Evolutionary conservation across 306 rosid genomes (phyloP).

Genomic region (Prunus armeniaca): DNA sequence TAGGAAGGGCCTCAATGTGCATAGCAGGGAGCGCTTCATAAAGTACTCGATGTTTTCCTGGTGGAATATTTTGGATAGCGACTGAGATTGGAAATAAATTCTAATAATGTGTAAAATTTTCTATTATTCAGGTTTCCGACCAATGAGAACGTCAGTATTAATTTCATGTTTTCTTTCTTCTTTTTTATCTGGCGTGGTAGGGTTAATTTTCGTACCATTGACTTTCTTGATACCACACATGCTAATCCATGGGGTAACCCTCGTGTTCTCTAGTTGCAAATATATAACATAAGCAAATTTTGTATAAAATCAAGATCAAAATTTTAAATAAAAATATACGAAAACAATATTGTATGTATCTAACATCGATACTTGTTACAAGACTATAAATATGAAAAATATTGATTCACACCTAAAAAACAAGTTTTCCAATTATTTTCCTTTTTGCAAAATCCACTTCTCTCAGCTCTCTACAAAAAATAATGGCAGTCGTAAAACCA

Average conservation of each 20-base stretch:
- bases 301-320: not conserved
- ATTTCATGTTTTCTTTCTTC: not conserved
- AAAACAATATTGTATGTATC: not conserved
- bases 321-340: not conserved
- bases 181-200: not conserved
- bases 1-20: conserved; percentile 25
- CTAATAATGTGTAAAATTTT: not conserved
- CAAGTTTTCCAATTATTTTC: not conserved
- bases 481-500: conserved; percentile 11
- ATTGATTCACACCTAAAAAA: not conserved
- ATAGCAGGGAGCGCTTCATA: conserved; percentile 23
- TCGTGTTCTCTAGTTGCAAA: too few relatives aligned
- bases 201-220: not conserved
- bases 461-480: not conserved
- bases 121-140: not conserved
- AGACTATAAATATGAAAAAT: not conserved
- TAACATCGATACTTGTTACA: too few relatives aligned
- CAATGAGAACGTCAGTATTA: not conserved
- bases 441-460: conserved; percentile 9
- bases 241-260: too few relatives aligned
- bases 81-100: conserved; percentile 44
- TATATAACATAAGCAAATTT: too few relatives aligned
- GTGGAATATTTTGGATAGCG: conserved; percentile 25
- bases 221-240: not conserved
- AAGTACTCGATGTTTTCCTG: conserved; percentile 26